Percentiles rank a stretch among this genome's conserved stretches.
Evolutionary conservation across 1,284 basidiomycete species (phyloP).

Genomic region (Ceratobasidium sp.): DNA sequence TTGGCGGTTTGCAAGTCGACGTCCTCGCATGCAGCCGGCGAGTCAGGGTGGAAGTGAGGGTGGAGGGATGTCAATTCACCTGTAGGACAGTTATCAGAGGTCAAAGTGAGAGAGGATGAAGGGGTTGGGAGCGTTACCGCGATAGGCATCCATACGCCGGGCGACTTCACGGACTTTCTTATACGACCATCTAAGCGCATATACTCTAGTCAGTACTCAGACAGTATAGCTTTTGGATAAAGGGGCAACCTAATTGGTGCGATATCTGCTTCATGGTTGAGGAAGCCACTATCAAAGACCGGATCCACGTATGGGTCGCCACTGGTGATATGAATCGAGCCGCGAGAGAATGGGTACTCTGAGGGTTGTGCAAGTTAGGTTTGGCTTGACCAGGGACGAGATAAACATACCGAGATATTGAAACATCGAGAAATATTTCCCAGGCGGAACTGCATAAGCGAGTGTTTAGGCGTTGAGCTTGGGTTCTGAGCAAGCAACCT

Average conservation of each 20-base stretch:
- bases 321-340: slow-evolving; percentile 69
- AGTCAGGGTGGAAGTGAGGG: slow-evolving; percentile 77
- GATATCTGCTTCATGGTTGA: slow-evolving; percentile 81
- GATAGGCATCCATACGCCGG: slow-evolving; percentile 74
- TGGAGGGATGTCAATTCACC: slow-evolving; percentile 78
- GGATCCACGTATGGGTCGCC: slow-evolving; percentile 73
- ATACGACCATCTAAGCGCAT: slow-evolving; percentile 66
- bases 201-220: background rate
- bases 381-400: background rate
- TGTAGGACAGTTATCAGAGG: slow-evolving; percentile 25
- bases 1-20: slow-evolving; percentile 78
- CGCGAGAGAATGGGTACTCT: slow-evolving; percentile 43
- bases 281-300: slow-evolving; percentile 76
- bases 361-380: background rate
- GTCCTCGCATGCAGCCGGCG: slow-evolving; percentile 68
- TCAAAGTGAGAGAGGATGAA: background rate
- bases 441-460: slow-evolving; percentile 57
- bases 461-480: background rate
- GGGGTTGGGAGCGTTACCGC: slow-evolving; percentile 43
- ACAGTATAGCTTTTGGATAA: background rate
- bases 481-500: slow-evolving; percentile 51
- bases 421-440: slow-evolving; percentile 81
- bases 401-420: slow-evolving; percentile 67
- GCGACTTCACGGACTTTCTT: slow-evolving; percentile 79
- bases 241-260: slow-evolving; percentile 68